Evolutionary conservation across 345 rosid species (phyloP).

Genomic region (Erysimum cheiranthoides): DNA sequence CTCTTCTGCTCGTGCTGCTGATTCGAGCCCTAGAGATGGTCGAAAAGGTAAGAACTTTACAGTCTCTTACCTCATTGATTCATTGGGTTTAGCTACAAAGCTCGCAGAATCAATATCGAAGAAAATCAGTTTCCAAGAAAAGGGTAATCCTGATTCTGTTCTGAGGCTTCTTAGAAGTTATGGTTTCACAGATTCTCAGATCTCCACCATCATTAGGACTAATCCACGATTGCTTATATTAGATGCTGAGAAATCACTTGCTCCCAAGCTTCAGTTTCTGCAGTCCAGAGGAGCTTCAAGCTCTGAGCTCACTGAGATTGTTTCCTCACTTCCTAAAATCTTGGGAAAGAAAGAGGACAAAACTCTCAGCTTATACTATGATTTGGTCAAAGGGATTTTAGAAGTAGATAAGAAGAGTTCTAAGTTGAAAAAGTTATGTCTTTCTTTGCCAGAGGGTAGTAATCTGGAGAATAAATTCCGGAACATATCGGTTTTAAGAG

Average conservation of each 20-base stretch:
- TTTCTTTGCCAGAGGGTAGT: background rate
- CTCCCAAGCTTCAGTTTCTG: no score
- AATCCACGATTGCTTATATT: no score
- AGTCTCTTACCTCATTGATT: slow-evolving; percentile 34
- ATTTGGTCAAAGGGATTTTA: slow-evolving; percentile 16
- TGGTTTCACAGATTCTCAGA: no score
- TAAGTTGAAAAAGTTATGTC: background rate
- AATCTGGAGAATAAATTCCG: background rate
- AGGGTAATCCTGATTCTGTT: slow-evolving; percentile 17
- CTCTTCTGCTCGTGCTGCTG: background rate
- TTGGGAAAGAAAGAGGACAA: slow-evolving; percentile 5
- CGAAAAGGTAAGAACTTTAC: no score
- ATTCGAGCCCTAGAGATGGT: background rate
- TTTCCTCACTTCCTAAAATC: background rate
- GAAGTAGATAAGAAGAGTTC: background rate
- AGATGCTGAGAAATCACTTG: no score
- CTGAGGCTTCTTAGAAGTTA: background rate
- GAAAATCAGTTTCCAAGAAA: background rate
- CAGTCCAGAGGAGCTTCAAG: slow-evolving; percentile 21
- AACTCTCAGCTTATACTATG: background rate
- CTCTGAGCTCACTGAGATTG: background rate
- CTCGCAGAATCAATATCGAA: slow-evolving; percentile 26
- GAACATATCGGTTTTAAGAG: slow-evolving; percentile 12
- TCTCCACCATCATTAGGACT: no score
- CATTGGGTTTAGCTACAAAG: slow-evolving; percentile 38